Base-by-base conservation (phyloP, 495 filamentous ascomycete genomes). In the Penicillium odoratum region DNA sequence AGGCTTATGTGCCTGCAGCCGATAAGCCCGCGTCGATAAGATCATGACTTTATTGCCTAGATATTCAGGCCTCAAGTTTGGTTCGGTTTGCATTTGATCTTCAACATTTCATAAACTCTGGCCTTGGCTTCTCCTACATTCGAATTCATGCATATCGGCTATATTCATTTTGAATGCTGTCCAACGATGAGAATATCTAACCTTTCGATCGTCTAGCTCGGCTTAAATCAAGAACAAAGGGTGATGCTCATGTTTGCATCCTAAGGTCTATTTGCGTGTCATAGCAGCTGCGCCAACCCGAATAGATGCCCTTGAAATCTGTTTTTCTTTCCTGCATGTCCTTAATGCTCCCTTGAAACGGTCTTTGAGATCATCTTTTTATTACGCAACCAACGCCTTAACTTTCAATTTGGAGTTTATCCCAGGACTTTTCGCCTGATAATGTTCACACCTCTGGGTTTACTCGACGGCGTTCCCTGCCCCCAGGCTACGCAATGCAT, bases 361-460 rank as follows among this genome's bases (percentile, higher is more conserved):
- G 8, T 13, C 25, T 28, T 8, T 10, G 2, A 16, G n/a, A 51
- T 40, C 16, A 1, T 11, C 49, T 7, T 7, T 13, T 50, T 11
- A 31, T 18, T 21, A 16, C 18, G 26, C 31, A 7, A 34, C 7
- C 25, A 38, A 25, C 7, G 16, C n/a, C 15, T 21, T 34, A 43
- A 6, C 10, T 43, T 18, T n/a, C 2, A 15, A 15, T 29, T 16
- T 8, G 28, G 33, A 11, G 46, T 48, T 28, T 48, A 30, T 28
- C 46, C 7, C 13, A 29, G 33, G 8, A 25, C 16, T 26, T 25
- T 30, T 28, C 21, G 7, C 9, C 36, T 58, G 55, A 74, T 60
- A 6, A 92, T 92, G 89, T 89, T 90, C 62, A 73, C 81, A 13
- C 74, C 87, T 6, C 76, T 88, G 11, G 84, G 84, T 4, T 72